Conservation (phyloP, 148 eudicot genomes). For the Rhododendron williamsianum region DNA sequence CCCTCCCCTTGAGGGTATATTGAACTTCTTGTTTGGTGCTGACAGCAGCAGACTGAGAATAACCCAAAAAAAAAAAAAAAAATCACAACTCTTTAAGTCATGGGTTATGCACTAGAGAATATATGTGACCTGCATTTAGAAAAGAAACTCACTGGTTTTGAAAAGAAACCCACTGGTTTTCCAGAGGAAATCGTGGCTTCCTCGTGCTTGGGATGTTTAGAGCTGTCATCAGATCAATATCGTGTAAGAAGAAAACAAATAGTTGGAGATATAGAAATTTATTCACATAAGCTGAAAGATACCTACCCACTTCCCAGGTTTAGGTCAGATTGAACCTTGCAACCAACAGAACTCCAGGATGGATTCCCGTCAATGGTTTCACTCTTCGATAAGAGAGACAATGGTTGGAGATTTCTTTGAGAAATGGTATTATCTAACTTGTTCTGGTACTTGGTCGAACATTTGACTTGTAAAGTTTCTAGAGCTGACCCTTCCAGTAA, state of each 20-base stretch:
- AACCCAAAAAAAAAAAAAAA: background rate
- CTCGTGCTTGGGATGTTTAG: constrained; percentile 15
- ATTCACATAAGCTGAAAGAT: background rate
- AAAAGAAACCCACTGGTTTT: constrained; percentile 17
- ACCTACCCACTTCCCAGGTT: constrained; percentile 21
- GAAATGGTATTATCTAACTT: constrained; percentile 23
- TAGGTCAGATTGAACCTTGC: constrained; percentile 13
- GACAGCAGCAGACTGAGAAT: constrained; percentile 25
- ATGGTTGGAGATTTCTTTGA: constrained; percentile 11
- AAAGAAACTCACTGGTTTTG: constrained; percentile 17
- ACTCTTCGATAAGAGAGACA: constrained; percentile 17
- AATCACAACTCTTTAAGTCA: background rate
- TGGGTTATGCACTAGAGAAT: background rate
- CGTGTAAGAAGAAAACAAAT: background rate
- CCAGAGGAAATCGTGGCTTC: constrained; percentile 5
- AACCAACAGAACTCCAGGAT: constrained; percentile 5
- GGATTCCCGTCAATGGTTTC: constrained; percentile 19
- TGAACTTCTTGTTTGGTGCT: constrained; percentile 13
- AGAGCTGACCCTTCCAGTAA: constrained; percentile 12
- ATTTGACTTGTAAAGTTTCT: constrained; percentile 16
- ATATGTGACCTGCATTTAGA: background rate
- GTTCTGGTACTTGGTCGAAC: constrained; percentile 16
- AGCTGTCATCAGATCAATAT: constrained; percentile 14
- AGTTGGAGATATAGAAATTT: background rate
- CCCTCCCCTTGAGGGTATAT: constrained; percentile 14